Evolutionary conservation across 495 filamentous ascomycete genomes (phyloP).

Genomic region (Hyaloscypha bicolor): DNA sequence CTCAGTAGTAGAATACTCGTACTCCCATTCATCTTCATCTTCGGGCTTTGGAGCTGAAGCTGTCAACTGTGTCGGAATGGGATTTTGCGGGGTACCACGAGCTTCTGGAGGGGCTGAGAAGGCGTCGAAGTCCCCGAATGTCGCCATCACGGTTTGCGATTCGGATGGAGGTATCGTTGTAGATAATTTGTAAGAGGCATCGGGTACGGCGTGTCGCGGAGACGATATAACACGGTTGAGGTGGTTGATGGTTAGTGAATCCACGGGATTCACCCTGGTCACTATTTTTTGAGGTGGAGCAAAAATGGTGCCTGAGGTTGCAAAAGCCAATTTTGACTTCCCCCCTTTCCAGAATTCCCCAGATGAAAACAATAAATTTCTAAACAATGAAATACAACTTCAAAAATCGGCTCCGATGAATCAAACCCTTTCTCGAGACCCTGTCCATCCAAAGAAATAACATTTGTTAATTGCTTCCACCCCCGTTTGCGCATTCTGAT

Average conservation of each 20-base stretch:
- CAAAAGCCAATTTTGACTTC: background rate
- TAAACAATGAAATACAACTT: background rate
- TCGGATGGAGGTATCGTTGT: slow-evolving; percentile 24
- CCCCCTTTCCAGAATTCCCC: background rate
- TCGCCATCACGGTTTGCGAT: slow-evolving; percentile 28
- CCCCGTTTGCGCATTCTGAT: background rate
- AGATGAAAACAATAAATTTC: background rate
- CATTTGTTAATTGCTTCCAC: slow-evolving; percentile 1
- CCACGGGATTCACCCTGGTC: background rate
- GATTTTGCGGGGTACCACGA: slow-evolving; percentile 18
- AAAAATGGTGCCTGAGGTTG: background rate
- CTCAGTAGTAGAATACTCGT: slow-evolving; percentile 59
- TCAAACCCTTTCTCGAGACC: background rate
- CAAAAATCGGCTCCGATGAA: background rate
- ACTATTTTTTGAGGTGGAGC: slow-evolving; percentile 2
- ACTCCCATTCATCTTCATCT: slow-evolving; percentile 56
- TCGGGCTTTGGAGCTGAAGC: background rate
- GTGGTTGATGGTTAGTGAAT: background rate
- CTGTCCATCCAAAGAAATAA: slow-evolving; percentile 6
- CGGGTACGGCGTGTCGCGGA: background rate
- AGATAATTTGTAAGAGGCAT: slow-evolving; percentile 25
- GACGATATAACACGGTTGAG: background rate
- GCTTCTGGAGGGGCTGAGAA: background rate
- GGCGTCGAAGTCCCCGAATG: slow-evolving; percentile 7
- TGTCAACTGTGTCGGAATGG: slow-evolving; percentile 1